A percentile compares a stretch with the other conserved stretches of the same genome.
These are phyloP conservation scores for Musa acuminata DNA, from an alignment of 176 grass and related monocot species.

Conservation along the genomic window DNA sequence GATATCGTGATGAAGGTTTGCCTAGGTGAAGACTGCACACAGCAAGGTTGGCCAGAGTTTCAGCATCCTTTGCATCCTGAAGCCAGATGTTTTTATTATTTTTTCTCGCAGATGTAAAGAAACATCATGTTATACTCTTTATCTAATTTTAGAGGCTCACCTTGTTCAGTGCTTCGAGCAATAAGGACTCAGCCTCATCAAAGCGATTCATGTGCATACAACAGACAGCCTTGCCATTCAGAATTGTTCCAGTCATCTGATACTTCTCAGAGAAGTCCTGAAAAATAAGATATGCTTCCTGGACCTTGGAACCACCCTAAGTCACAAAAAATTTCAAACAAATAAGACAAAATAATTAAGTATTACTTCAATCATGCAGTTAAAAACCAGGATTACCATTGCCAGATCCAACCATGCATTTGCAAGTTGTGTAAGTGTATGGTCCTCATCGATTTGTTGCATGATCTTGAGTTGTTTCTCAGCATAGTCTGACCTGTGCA, in stretches of 20 bases:
- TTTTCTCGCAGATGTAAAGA: not conserved
- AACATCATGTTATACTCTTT: not conserved
- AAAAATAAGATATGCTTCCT: slow-evolving; percentile 95
- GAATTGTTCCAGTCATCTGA: slow-evolving; percentile 82
- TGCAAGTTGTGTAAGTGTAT: slow-evolving; percentile 90
- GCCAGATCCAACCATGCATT: slow-evolving; percentile 84
- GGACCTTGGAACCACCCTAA: slow-evolving; percentile 95
- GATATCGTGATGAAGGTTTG: slow-evolving; percentile 49
- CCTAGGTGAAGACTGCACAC: slow-evolving; percentile 80
- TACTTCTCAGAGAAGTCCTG: slow-evolving; percentile 99
- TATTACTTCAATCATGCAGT: not conserved
- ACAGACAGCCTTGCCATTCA: slow-evolving; percentile 97
- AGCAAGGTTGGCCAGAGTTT: slow-evolving; percentile 69
- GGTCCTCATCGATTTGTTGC: slow-evolving; percentile 98
- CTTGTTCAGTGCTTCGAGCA: slow-evolving; percentile 96
- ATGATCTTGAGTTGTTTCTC: slow-evolving; percentile 95
- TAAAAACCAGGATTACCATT: slow-evolving; percentile 48
- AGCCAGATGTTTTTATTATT: not conserved
- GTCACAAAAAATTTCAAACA: not conserved
- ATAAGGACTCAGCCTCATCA: slow-evolving; percentile 90
- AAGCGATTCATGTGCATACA: slow-evolving; percentile 97
- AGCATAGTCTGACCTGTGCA: slow-evolving; percentile 72
- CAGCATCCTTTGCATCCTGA: slow-evolving; percentile 66
- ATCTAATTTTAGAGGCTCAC: slow-evolving; percentile 20
- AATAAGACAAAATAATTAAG: not conserved